phyloP scores from a whole-genome alignment of 2,329 filamentous ascomycete genomes.

The Trichoderma brevicompactum region DNA sequence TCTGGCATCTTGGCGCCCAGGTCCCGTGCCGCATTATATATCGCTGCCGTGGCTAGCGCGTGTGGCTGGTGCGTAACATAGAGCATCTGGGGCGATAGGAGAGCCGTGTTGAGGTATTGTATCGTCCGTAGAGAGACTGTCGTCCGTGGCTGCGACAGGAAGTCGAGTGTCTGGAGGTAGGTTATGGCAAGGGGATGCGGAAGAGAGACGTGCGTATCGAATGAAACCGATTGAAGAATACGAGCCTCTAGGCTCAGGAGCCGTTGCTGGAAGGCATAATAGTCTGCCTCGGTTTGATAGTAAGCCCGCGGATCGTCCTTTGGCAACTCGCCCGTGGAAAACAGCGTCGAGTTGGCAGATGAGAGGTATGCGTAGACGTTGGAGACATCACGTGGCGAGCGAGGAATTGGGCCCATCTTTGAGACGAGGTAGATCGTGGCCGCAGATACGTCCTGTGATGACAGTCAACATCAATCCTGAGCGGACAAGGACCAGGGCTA shows the following conservation, averaged over 20 bases:
- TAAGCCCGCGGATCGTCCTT: constrained; percentile 57
- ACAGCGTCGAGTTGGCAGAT: constrained; percentile 62
- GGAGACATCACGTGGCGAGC: constrained; percentile 77
- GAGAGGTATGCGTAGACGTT: constrained; percentile 85
- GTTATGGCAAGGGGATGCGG: constrained; percentile 88
- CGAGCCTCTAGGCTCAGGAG: constrained; percentile 77
- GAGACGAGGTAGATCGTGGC: constrained; percentile 79
- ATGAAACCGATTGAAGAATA: constrained; percentile 75
- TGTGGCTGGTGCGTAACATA: constrained; percentile 92
- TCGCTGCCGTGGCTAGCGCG: constrained; percentile 81
- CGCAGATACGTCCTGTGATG: constrained; percentile 73
- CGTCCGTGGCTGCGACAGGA: constrained; percentile 53
- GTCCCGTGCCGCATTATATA: constrained; percentile 87
- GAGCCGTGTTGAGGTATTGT: constrained; percentile 80
- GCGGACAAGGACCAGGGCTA: neutral
- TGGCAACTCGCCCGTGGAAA: constrained; percentile 45
- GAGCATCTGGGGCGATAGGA: constrained; percentile 85
- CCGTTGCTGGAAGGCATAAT: constrained; percentile 64
- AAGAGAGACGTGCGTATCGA: constrained; percentile 82
- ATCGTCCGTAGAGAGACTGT: constrained; percentile 68
- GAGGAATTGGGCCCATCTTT: constrained; percentile 79
- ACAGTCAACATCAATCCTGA: neutral
- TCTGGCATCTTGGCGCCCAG: constrained; percentile 77
- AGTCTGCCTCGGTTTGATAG: constrained; percentile 74
- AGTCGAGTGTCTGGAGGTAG: constrained; percentile 87